phyloP scores from a whole-genome alignment of 1,284 basidiomycete species.

The Apiotrichum porosum region DNA sequence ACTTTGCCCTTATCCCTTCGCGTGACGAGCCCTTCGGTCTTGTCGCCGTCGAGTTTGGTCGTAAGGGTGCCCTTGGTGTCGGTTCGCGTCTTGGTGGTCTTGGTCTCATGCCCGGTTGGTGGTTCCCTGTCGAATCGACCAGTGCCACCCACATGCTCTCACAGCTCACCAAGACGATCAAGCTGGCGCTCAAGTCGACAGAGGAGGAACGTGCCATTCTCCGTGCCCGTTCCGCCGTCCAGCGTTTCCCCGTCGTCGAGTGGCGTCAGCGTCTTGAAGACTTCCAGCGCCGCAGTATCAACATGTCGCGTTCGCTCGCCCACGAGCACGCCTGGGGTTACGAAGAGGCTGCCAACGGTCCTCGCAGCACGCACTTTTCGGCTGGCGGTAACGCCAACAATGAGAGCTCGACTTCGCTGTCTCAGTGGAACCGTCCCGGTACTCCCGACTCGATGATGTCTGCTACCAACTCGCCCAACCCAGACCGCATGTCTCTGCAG shows the following conservation, averaged over 20 bases:
- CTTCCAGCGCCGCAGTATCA: conserved; percentile 81
- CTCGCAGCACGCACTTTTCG: conserved; percentile 6
- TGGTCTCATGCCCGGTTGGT: conserved; percentile 95
- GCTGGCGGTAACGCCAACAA: conserved; percentile 30
- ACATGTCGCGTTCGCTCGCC: conserved; percentile 62
- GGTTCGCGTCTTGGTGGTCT: conserved; percentile 86
- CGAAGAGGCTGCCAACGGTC: conserved; percentile 31
- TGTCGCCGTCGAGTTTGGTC: conserved; percentile 89
- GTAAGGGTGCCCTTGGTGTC: conserved; percentile 90
- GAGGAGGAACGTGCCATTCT: conserved; percentile 85
- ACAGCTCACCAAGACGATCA: conserved; percentile 89
- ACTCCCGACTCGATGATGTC: conserved; percentile 37
- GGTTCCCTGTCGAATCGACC: conserved; percentile 90
- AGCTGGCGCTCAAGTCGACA: conserved; percentile 82
- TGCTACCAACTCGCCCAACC: conserved; percentile 35
- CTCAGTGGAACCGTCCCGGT: conserved; percentile 52
- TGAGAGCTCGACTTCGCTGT: conserved; percentile 27
- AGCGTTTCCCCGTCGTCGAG: conserved; percentile 92
- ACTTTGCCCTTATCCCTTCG: conserved; percentile 88
- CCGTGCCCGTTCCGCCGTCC: conserved; percentile 82
- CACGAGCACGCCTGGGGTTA: conserved; percentile 66
- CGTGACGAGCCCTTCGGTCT: conserved; percentile 92
- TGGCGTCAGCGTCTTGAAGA: conserved; percentile 93
- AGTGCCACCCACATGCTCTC: conserved; percentile 89
- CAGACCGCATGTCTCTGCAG: conserved; percentile 15